Percentiles rank a stretch among this genome's conserved stretches.
Evolutionary conservation across 352 stramenopile species (phyloP).

Genomic region (Elongisporangium anandrum): DNA sequence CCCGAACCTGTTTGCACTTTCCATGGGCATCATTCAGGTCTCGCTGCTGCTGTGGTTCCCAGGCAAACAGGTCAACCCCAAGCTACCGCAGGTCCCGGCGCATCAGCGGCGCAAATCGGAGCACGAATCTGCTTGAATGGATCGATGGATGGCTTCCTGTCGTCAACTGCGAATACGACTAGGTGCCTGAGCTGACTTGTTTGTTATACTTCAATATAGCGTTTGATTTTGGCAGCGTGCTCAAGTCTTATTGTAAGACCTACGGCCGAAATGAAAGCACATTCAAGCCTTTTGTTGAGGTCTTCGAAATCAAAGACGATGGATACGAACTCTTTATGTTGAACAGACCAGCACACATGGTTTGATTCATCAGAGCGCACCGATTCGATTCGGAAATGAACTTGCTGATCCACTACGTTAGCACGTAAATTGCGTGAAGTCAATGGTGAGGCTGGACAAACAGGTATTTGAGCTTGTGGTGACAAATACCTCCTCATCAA

Average conservation of each 20-base stretch:
- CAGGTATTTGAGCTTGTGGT: too few relatives aligned
- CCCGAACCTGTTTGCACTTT: constrained; percentile 64
- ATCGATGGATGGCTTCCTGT: neutral
- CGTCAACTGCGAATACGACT: neutral
- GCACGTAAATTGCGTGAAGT: too few relatives aligned
- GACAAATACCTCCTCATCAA: too few relatives aligned
- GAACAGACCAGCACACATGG: too few relatives aligned
- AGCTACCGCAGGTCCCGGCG: neutral
- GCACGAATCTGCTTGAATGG: neutral
- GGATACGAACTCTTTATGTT: too few relatives aligned
- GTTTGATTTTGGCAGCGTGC: neutral
- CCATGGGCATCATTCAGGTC: constrained; percentile 72
- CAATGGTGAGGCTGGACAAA: too few relatives aligned
- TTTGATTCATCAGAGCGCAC: too few relatives aligned
- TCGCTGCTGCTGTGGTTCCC: constrained; percentile 55
- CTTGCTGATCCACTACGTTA: too few relatives aligned
- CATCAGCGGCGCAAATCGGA: neutral
- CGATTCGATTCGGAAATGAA: too few relatives aligned
- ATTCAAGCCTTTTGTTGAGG: too few relatives aligned
- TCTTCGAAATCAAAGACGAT: too few relatives aligned
- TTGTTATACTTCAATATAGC: neutral
- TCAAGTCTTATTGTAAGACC: neutral
- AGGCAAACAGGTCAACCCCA: constrained; percentile 8
- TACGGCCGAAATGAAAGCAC: too few relatives aligned
- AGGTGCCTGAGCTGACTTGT: neutral